Conservation (phyloP, 371 early-diverging fungal genomes). For the Nematocida homosporus region DNA sequence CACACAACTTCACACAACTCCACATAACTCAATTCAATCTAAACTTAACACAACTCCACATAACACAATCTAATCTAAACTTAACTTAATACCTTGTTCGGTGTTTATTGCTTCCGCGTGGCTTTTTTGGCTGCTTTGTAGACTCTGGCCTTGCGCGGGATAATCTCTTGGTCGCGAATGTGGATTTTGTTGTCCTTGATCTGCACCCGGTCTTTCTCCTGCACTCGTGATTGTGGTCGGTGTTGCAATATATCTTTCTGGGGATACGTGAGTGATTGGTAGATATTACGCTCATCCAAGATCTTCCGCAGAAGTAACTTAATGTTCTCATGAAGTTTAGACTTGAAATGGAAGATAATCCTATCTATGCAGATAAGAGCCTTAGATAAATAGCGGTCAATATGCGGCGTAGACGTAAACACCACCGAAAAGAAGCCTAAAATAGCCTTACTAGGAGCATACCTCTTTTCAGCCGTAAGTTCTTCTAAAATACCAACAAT, state of each 20-base stretch:
- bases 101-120: too few species aligned
- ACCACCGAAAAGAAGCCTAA: slow-evolving; percentile 32
- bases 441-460: slow-evolving; percentile 23
- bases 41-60: too few species aligned
- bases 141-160: neutral
- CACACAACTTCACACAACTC: too few species aligned
- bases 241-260: slow-evolving; percentile 24
- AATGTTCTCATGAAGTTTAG: slow-evolving; percentile 42
- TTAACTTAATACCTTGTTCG: too few species aligned
- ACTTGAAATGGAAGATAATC: slow-evolving; percentile 42
- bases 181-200: slow-evolving; percentile 11
- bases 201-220: slow-evolving; percentile 16
- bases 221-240: neutral
- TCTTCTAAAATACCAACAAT: slow-evolving; percentile 19
- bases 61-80: too few species aligned
- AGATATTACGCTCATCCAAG: neutral
- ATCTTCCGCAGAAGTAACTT: slow-evolving; percentile 40
- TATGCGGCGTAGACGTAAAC: slow-evolving; percentile 6
- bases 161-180: slow-evolving; percentile 24
- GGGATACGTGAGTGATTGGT: neutral
- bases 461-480: slow-evolving; percentile 29
- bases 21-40: too few species aligned
- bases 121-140: too few species aligned
- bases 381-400: slow-evolving; percentile 27
- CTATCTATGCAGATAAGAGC: slow-evolving; percentile 43